Evolutionary conservation across 305 asterid genomes (phyloP), one percentile per base, ranked within the genome.

Genomic region (Plantago rigida): DNA sequence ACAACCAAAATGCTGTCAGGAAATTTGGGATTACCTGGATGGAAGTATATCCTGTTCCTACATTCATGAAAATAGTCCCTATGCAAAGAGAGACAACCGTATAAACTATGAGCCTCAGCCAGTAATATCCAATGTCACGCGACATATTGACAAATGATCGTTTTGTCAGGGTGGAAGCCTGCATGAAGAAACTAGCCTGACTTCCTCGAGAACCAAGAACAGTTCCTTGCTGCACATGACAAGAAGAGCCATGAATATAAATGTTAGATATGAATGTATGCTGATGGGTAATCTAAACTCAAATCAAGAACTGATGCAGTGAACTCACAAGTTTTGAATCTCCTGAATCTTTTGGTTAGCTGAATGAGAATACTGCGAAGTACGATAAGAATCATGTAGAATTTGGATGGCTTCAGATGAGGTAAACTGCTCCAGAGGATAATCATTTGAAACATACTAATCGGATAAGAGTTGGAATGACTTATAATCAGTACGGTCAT

Each of bases 141-240:
- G 99, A 92, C 99, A 92, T 92, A 45, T 92, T 92, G 60, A 92
- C 74, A 60, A 84, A 92, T 0, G 99, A 92, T 15, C 99, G 95
- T 58, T 81, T 81, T 9, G 99, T 92, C 63, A 92, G 77, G 17
- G 85, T 92, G 63, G 78, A 72, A 5, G 94, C 78, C 76, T 92
- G 99, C 99, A 86, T 92, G 29, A 85, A 60, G 82, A 92, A 89
- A 79, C 99, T 92, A 64, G 99, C 97, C 60, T 86, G 99, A 63
- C 97, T 89, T 58, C 99, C 99, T 17, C 95, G 89, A 22, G 99
- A 84, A 75, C 83, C 97, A 1, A 92, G 73, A 66, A 89, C 89
- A 0, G 94, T 83, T 77, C 99, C 99, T 69, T 82, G 89, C 99
- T 92, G 89, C 55, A 69, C 1, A 55, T 9, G 28, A 52, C 31